Base-by-base conservation (phyloP, 805 yeast genomes). In the Ogataea saltuana region DNA sequence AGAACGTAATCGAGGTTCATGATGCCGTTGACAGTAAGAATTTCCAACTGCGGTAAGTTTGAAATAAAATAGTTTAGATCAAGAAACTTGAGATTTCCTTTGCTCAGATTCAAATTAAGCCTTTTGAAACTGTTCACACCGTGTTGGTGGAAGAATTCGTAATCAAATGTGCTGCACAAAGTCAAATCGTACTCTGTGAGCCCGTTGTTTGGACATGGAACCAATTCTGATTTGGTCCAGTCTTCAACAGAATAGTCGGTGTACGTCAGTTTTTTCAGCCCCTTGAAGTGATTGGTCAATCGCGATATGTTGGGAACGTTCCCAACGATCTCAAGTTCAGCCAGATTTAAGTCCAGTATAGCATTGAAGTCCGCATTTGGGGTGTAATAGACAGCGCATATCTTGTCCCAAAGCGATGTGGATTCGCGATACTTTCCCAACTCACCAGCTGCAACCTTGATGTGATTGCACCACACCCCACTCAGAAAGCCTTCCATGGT, bases 51-150 rank as follows among this genome's bases (percentile, higher is more conserved):
- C 2, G 22, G 15, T 17, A 48, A 33, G 16, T 32, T 45, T 1
- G 37, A 16, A 6, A 54, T n/a, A 16, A 52, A 16, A 33, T 42
- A 46, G 16, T 53, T 43, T 3, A 57, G 26, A 21, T 48, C 50
- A 16, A 42, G 20, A 9, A 9, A 21, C 9, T 25, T 33, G 17
- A 36, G 23, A n/a, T 13, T 29, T 9, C 17, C 37, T 12, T 42
- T 27, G 13, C 23, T 28, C 12, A 48, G 28, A 29, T 32, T 46
- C 26, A 48, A 32, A 17, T 42, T 51, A 22, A 51, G 33, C 11
- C 42, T 39, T 16, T 13, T 48, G 38, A 48, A 36, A 12, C 33
- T 42, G 11, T 29, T 31, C 15, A 39, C 33, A 13, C 50, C 53
- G 26, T 20, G 15, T 11, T 28, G 26, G 11, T 34, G 38, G 33